Conservation (phyloP, 2,329 filamentous ascomycete genomes). For the Claviceps lovelessii region DNA sequence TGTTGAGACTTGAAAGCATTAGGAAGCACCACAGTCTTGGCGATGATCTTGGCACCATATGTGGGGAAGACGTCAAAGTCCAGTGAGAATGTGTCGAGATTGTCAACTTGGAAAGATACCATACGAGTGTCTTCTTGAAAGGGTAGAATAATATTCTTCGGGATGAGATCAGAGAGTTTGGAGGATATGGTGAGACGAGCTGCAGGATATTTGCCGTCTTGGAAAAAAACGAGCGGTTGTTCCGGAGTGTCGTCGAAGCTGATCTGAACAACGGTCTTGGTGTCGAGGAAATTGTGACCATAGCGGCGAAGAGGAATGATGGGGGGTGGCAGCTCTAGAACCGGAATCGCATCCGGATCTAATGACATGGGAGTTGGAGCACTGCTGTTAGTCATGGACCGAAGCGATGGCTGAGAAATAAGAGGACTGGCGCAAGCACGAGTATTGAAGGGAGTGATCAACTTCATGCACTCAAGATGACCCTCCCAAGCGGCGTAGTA, state of each 20-base stretch:
- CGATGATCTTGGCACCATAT: constrained; percentile 94
- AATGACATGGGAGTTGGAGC: constrained; percentile 48
- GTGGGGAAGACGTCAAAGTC: constrained; percentile 97
- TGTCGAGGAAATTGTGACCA: constrained; percentile 96
- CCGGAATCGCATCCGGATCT: constrained; percentile 79
- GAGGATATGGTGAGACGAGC: constrained; percentile 91
- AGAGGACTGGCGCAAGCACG: constrained; percentile 29
- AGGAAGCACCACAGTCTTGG: constrained; percentile 82
- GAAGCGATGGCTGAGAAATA: constrained; percentile 27
- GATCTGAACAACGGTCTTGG: constrained; percentile 89
- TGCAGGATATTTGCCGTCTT: constrained; percentile 90
- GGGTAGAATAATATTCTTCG: constrained; percentile 86
- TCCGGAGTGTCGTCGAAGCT: constrained; percentile 69
- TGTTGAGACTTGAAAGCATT: constrained; percentile 65
- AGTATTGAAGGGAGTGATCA: constrained; percentile 52
- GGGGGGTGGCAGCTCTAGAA: constrained; percentile 81
- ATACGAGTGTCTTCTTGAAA: constrained; percentile 92
- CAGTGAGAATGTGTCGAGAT: constrained; percentile 78
- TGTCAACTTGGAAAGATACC: constrained; percentile 92
- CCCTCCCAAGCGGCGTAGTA: constrained; percentile 99
- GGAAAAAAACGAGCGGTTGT: constrained; percentile 81
- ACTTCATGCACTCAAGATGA: constrained; percentile 82
- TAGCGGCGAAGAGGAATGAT: constrained; percentile 92
- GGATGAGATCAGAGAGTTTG: constrained; percentile 89
- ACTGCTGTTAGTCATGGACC: constrained; percentile 32